Percentiles rank a stretch among this genome's conserved stretches.
Evolutionary conservation across 2,329 filamentous ascomycete genomes (phyloP).

Genomic region (Didymella segeticola): DNA sequence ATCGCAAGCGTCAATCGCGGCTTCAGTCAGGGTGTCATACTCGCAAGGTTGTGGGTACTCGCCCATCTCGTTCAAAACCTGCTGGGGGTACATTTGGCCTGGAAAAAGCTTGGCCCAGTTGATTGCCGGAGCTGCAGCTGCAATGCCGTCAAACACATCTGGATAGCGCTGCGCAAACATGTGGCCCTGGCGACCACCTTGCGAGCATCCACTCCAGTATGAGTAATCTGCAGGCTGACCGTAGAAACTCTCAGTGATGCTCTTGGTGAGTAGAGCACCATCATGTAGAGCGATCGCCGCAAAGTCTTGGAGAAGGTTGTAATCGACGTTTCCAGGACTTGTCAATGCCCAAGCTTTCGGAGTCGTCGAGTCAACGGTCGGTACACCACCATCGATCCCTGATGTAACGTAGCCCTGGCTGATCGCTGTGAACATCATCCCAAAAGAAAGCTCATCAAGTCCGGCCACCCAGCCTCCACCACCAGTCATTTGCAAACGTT

Average conservation of each 20-base stretch:
- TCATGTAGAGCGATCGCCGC: slow-evolving; percentile 40
- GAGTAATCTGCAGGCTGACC: slow-evolving; percentile 29
- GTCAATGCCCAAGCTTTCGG: slow-evolving; percentile 10
- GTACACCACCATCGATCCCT: slow-evolving; percentile 24
- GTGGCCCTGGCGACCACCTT: slow-evolving; percentile 34
- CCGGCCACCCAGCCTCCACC: slow-evolving; percentile 33
- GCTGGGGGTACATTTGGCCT: no score
- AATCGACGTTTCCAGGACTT: slow-evolving; percentile 23
- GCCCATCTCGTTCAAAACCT: slow-evolving; percentile 29
- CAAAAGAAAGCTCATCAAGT: neutral
- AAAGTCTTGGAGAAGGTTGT: slow-evolving; percentile 35
- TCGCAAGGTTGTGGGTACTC: slow-evolving; percentile 29
- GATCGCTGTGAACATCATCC: slow-evolving; percentile 9
- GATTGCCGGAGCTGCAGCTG: slow-evolving; percentile 34
- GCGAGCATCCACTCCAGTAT: slow-evolving; percentile 37
- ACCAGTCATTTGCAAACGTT: slow-evolving; percentile 27
- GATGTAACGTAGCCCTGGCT: slow-evolving; percentile 28
- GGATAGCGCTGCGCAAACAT: slow-evolving; percentile 32
- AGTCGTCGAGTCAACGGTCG: neutral
- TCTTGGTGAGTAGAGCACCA: slow-evolving; percentile 23
- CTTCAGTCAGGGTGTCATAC: slow-evolving; percentile 24
- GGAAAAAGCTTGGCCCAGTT: no score
- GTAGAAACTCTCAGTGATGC: slow-evolving; percentile 28
- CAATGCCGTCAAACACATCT: slow-evolving; percentile 35
- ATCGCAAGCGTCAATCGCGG: slow-evolving; percentile 33